These are phyloP conservation scores for Lasiodiplodia citricola DNA, from an alignment of 2,329 filamentous ascomycete species.

Conservation along the genomic window DNA sequence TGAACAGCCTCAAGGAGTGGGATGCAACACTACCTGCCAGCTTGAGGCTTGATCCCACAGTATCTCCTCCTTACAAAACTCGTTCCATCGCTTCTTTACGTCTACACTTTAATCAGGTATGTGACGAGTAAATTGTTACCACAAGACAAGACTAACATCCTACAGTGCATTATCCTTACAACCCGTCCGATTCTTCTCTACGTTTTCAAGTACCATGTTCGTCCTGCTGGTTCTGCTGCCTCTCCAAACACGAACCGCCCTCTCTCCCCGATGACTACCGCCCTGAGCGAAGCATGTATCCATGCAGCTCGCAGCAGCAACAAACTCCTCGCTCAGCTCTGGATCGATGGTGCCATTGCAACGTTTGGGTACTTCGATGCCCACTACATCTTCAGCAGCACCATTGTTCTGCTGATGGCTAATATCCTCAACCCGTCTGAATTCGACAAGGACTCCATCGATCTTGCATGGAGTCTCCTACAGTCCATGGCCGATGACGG, in stretches of 20 bases:
- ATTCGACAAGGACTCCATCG: constrained; percentile 32
- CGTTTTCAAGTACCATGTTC: constrained; percentile 38
- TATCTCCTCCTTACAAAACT: constrained; percentile 32
- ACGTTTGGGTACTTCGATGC: constrained; percentile 39
- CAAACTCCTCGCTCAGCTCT: constrained; percentile 35
- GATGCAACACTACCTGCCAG: constrained; percentile 44
- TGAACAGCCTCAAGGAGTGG: constrained; percentile 47
- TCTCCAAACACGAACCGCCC: constrained; percentile 26
- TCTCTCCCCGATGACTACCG: constrained; percentile 38
- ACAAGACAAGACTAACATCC: neutral
- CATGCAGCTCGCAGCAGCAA: constrained; percentile 34
- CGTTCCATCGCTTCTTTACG: constrained; percentile 22
- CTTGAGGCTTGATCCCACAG: constrained; percentile 39
- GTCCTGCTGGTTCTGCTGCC: constrained; percentile 16
- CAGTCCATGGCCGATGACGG: constrained; percentile 48
- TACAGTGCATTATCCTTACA: constrained; percentile 47
- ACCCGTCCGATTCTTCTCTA: constrained; percentile 48
- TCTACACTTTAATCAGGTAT: constrained; percentile 27
- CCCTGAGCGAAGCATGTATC: constrained; percentile 39
- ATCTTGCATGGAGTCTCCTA: constrained; percentile 31
- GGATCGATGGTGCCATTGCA: constrained; percentile 35
- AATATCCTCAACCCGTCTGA: constrained; percentile 33
- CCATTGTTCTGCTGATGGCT: constrained; percentile 35
- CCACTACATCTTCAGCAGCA: constrained; percentile 36
- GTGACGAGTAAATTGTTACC: neutral